These are phyloP conservation scores for Tilletia walkeri DNA, from an alignment of 1,284 basidiomycete genomes.

Conservation along the genomic window DNA sequence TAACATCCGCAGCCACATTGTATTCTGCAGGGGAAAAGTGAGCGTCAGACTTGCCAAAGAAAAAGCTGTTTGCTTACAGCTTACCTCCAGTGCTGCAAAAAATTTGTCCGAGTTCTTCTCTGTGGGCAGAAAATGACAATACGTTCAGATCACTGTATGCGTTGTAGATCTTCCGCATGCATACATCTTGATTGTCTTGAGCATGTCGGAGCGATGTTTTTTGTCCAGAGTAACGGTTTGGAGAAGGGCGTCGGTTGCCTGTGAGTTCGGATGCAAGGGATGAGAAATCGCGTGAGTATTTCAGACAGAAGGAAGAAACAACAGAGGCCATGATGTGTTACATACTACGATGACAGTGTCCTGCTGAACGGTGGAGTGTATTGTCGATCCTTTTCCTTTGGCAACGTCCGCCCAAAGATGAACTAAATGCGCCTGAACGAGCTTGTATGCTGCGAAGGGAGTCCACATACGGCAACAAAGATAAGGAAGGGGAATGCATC, in stretches of 20 bases:
- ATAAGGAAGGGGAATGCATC: not conserved
- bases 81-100: not conserved
- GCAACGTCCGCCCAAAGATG: not conserved
- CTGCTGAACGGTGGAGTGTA: not conserved
- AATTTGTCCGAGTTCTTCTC: not conserved
- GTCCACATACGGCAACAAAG: not conserved
- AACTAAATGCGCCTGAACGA: not conserved
- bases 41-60: not conserved
- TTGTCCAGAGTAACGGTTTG: not conserved
- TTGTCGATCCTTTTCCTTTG: not conserved
- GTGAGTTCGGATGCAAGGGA: not conserved
- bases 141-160: not conserved
- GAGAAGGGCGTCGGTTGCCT: not conserved
- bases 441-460: not conserved
- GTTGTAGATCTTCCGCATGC: not conserved
- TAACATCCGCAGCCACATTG: not conserved
- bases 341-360: not conserved
- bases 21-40: not conserved
- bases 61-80: not conserved
- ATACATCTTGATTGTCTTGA: not conserved
- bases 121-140: not conserved
- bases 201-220: not conserved
- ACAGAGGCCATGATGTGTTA: not conserved
- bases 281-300: too few relatives aligned
- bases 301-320: too few relatives aligned